Evolutionary conservation across 495 filamentous ascomycete genomes (phyloP).

Genomic region (Pyrenula massariospora): DNA sequence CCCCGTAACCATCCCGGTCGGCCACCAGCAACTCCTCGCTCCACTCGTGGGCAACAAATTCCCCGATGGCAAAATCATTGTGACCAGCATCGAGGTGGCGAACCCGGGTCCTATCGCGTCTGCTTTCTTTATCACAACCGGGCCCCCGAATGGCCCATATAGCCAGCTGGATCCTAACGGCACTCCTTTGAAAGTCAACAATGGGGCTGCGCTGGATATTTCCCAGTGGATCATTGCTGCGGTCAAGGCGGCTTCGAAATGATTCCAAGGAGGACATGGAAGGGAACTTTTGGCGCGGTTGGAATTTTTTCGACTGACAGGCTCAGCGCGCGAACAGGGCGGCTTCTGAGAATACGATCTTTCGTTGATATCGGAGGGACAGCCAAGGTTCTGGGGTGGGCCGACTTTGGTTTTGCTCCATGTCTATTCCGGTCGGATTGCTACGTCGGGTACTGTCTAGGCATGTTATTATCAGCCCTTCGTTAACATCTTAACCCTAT

Average conservation of each 20-base stretch:
- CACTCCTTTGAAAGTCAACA: background rate
- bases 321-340: no score
- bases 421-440: no score
- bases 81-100: background rate
- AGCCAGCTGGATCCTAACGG: background rate
- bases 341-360: no score
- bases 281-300: background rate
- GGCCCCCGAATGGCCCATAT: constrained; percentile 1
- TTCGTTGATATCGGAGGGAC: no score
- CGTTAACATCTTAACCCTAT: no score
- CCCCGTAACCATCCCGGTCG: background rate
- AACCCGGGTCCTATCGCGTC: background rate
- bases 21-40: background rate
- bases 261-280: background rate
- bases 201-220: background rate
- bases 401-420: no score
- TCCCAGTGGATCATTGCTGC: background rate
- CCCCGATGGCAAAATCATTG: background rate
- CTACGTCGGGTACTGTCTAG: no score
- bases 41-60: background rate
- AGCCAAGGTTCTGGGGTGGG: no score
- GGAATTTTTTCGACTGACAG: background rate
- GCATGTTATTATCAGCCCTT: no score
- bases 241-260: background rate
- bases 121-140: background rate